These are phyloP conservation scores for Calonectria henricotiae DNA, from an alignment of 2,329 filamentous ascomycete genomes.

Conservation along the genomic window DNA sequence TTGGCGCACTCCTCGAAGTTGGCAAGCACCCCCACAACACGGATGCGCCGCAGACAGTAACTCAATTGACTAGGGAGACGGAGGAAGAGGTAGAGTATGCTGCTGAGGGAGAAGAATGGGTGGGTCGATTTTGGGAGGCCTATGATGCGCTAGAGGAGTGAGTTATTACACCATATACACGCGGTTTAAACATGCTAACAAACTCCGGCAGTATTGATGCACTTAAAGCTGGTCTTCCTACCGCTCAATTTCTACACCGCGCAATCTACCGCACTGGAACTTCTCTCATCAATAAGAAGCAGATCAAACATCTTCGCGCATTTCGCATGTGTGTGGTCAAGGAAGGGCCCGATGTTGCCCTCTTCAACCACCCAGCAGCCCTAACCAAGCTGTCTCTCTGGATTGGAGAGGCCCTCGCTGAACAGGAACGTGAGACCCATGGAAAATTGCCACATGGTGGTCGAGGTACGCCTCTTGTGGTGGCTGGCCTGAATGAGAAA, in stretches of 20 bases:
- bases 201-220: constrained; percentile 75
- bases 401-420: constrained; percentile 92
- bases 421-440: constrained; percentile 86
- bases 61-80: constrained; percentile 60
- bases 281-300: constrained; percentile 90
- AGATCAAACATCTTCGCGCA: constrained; percentile 91
- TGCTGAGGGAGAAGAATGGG: constrained; percentile 75
- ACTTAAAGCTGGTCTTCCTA: constrained; percentile 82
- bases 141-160: constrained; percentile 82
- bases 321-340: constrained; percentile 98
- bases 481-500: constrained; percentile 90
- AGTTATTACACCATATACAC: constrained; percentile 50
- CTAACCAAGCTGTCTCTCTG: constrained; percentile 94
- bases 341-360: constrained; percentile 90
- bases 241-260: constrained; percentile 90
- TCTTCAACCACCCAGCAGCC: constrained; percentile 94
- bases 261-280: constrained; percentile 96
- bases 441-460: constrained; percentile 79
- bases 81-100: constrained; percentile 67
- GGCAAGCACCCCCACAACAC: constrained; percentile 71
- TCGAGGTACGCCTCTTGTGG: constrained; percentile 87
- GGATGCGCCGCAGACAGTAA: constrained; percentile 54
- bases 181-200: constrained; percentile 24
- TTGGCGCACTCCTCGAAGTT: constrained; percentile 94
- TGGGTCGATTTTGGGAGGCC: constrained; percentile 79